phyloP scores from a whole-genome alignment of 139 green algal genomes.

The Haematococcus lacustris region DNA sequence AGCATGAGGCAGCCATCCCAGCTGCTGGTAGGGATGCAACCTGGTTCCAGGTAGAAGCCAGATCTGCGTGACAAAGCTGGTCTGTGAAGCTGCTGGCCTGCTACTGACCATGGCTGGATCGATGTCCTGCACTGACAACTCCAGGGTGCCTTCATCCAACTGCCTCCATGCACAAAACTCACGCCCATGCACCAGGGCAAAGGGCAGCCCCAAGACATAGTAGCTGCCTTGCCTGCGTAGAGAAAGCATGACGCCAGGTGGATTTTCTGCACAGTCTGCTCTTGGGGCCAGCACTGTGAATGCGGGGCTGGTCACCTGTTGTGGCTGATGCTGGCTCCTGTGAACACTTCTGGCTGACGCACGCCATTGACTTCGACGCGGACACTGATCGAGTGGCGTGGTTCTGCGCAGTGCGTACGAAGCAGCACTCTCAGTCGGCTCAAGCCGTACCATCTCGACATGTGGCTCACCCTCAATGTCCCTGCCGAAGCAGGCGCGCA shows the following conservation, averaged over 20 bases:
- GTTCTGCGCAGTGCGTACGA: too few species aligned
- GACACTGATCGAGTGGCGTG: slow-evolving; percentile 4
- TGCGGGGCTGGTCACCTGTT: too few species aligned
- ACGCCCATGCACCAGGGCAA: slow-evolving; percentile 7
- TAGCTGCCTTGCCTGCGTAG: slow-evolving; percentile 8
- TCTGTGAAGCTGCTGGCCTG: too few species aligned
- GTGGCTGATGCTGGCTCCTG: slow-evolving; percentile 8
- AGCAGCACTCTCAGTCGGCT: too few species aligned
- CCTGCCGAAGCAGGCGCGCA: background rate
- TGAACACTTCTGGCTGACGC: slow-evolving; percentile 8
- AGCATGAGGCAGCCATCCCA: too few species aligned
- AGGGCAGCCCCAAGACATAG: slow-evolving; percentile 9
- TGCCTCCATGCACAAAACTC: slow-evolving; percentile 7
- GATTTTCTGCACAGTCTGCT: background rate
- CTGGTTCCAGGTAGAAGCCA: too few species aligned
- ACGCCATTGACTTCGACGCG: slow-evolving; percentile 12
- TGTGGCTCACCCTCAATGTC: too few species aligned
- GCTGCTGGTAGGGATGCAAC: too few species aligned
- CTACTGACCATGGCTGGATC: background rate
- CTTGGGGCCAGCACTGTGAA: too few species aligned
- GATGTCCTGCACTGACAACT: slow-evolving; percentile 7
- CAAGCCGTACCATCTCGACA: too few species aligned
- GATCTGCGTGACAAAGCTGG: too few species aligned
- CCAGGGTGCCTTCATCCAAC: background rate
- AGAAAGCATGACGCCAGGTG: background rate